phyloP scores from a whole-genome alignment of 176 grass and related monocot genomes.

The Poa pratensis region DNA sequence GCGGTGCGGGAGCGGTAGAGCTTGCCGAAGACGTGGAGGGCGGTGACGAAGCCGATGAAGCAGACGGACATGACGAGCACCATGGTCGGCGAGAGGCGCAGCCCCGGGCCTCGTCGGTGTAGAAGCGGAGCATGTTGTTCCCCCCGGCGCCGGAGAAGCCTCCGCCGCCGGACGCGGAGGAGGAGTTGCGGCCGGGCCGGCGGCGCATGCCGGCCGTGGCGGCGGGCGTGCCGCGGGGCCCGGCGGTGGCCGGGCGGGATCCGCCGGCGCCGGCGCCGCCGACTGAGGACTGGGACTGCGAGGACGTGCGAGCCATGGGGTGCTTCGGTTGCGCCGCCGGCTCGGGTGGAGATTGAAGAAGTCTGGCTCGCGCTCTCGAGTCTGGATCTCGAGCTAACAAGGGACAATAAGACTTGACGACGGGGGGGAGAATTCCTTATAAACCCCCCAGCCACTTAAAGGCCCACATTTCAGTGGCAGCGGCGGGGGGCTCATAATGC shows the following conservation, averaged over 20 bases:
- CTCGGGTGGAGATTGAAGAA: constrained; percentile 1
- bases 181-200: constrained; percentile 36
- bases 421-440: no score
- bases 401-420: constrained; percentile 9
- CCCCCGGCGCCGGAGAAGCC: constrained; percentile 52
- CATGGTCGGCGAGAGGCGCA: constrained; percentile 74
- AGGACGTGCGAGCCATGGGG: constrained; percentile 67
- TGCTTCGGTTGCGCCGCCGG: neutral
- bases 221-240: constrained; percentile 67
- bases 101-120: constrained; percentile 77
- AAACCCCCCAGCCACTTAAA: no score
- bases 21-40: constrained; percentile 82
- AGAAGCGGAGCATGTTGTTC: constrained; percentile 92
- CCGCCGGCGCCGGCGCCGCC: constrained; percentile 33
- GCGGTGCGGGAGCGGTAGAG: constrained; percentile 80
- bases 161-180: constrained; percentile 14
- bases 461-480: no score
- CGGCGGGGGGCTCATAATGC: no score
- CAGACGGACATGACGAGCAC: constrained; percentile 68
- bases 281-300: constrained; percentile 79
- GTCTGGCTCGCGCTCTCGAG: constrained; percentile 29
- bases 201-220: constrained; percentile 71
- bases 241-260: constrained; percentile 58
- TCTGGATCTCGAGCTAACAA: constrained; percentile 30
- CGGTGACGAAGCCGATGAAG: constrained; percentile 76